Percentiles rank a stretch among this genome's conserved stretches.
Conservation (phyloP, 2,329 filamentous ascomycete species). For the Colletotrichum sp. region DNA sequence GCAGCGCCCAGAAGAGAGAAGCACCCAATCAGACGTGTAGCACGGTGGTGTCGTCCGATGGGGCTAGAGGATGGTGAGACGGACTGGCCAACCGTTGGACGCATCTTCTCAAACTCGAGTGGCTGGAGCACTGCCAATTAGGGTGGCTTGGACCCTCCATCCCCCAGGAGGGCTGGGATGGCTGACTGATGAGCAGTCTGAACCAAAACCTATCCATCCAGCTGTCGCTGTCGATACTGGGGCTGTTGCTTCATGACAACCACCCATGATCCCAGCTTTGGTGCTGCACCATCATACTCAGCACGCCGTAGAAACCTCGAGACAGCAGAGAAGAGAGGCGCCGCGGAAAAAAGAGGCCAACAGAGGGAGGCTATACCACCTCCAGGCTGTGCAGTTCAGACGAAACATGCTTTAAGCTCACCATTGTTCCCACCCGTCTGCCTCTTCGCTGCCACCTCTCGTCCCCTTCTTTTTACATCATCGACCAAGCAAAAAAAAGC, state of each 20-base stretch:
- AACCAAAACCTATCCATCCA: neutral
- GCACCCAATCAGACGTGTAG: neutral
- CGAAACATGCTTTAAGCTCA: slow-evolving; percentile 5
- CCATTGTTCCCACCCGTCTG: neutral
- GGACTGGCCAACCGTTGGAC: neutral
- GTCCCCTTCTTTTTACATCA: neutral
- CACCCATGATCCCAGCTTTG: neutral
- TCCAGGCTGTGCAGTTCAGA: slow-evolving; percentile 9
- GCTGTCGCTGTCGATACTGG: neutral
- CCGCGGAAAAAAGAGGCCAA: neutral
- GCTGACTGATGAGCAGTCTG: neutral
- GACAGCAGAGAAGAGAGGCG: neutral
- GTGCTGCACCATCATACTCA: fast-evolving
- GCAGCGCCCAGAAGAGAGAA: neutral
- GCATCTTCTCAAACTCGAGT: slow-evolving; percentile 5
- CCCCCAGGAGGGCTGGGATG: neutral
- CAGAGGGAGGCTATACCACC: neutral
- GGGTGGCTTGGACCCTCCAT: neutral
- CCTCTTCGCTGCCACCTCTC: neutral
- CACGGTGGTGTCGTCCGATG: neutral
- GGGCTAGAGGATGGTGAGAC: slow-evolving; percentile 14
- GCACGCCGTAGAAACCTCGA: neutral
- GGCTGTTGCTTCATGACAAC: neutral
- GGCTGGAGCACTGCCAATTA: neutral
- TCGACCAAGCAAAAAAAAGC: neutral